A percentile compares a stretch with the other conserved stretches of the same genome.
Conservation (phyloP, 176 grass and related monocot species). For the Pontederia crassipes region DNA sequence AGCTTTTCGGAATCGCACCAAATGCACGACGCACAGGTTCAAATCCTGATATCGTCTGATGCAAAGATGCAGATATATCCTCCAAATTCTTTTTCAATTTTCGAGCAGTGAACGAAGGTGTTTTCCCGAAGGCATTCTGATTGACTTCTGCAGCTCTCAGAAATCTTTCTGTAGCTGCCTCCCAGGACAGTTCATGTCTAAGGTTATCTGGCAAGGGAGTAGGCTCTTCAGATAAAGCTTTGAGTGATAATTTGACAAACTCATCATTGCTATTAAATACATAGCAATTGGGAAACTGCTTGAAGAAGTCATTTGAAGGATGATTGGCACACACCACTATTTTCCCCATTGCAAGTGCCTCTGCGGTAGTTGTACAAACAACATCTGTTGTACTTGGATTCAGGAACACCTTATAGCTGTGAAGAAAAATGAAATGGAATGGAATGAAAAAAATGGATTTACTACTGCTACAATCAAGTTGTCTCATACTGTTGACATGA, state of each 20-base stretch:
- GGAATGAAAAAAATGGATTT: conserved; percentile 13
- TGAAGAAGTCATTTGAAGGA: conserved; percentile 97
- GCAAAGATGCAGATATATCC: conserved; percentile 58
- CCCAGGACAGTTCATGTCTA: conserved; percentile 72
- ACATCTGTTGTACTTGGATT: conserved; percentile 97
- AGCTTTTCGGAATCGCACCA: conserved; percentile 65
- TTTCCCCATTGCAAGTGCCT: conserved; percentile 96
- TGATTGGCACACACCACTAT: conserved; percentile 90
- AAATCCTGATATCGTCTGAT: conserved; percentile 67
- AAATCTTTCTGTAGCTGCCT: conserved; percentile 75
- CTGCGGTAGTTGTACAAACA: conserved; percentile 80
- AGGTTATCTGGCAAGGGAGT: conserved; percentile 50
- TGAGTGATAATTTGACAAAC: conserved; percentile 63
- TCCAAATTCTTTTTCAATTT: conserved; percentile 60
- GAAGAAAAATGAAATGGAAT: conserved; percentile 19
- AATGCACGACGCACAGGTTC: conserved; percentile 64
- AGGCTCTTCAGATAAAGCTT: conserved; percentile 58
- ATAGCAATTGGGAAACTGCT: conserved; percentile 83
- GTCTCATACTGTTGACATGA: not conserved
- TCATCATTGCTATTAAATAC: conserved; percentile 64
- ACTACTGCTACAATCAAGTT: not conserved
- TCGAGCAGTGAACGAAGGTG: conserved; percentile 25
- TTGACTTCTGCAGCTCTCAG: conserved; percentile 52
- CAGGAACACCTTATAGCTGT: conserved; percentile 90
- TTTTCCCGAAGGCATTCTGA: not conserved